Evolutionary conservation across 2,329 filamentous ascomycete species (phyloP), one percentile per base, ranked within the genome.

Genomic region (Colletotrichum chlorophyti): DNA sequence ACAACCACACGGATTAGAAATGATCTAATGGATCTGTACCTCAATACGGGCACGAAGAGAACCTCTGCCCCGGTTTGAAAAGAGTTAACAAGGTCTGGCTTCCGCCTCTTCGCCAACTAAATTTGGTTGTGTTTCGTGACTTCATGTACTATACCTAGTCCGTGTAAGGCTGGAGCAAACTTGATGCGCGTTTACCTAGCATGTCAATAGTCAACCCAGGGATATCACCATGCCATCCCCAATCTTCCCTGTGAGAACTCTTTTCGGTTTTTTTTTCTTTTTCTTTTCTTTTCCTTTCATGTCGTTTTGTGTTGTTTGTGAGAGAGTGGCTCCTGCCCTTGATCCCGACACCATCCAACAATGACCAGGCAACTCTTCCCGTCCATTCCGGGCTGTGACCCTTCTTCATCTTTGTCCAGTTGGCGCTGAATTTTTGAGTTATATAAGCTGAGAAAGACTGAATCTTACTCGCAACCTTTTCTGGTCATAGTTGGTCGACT

Each of bases 141-240:
- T 55, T 59, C 51, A 27, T 55, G 26, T 55, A 42, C 50, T 26
- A 55, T 45, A 43, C 51, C 42, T 41, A 23, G 17, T 37, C n/a
- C n/a, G 21, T 51, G 37, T 21, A 15, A 45, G 47, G 38, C 38
- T 32, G 10, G 19, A 32, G 42, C 29, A 43, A 48, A 48, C 17
- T 11, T 7, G n/a, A n/a, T n/a, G 29, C 11, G 43, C 6, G 34
- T 29, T 37, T 27, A 21, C 42, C 21, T 15, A 43, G 31, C 24
- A 38, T 27, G 12, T 21, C 31, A 58, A 37, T n/a, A 37, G 27
- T 37, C 29, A 6, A 12, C 46, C 37, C 12, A 24, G 35, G 14
- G 19, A n/a, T 14, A 38, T 37, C 15, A 23, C 23, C 35, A n/a
- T n/a, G n/a, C n/a, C n/a, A n/a, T n/a, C n/a, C n/a, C n/a, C n/a